Base-by-base conservation (phyloP, 2,329 filamentous ascomycete species). In the Diplocarpon mali region DNA sequence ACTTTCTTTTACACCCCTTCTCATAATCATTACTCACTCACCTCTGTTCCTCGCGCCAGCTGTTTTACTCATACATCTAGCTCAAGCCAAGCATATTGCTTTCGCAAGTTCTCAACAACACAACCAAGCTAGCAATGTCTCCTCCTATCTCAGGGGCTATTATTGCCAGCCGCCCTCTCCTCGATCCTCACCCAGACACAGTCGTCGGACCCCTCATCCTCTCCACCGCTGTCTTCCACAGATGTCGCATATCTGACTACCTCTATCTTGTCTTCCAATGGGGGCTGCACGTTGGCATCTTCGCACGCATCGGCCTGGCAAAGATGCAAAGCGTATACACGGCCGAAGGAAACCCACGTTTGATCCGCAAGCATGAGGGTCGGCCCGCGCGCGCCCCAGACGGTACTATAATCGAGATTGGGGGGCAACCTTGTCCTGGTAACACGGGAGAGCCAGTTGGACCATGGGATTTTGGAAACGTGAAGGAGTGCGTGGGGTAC, bases 361-460 rank as follows among this genome's bases (percentile, higher is more conserved):
- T 12, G 13, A 15, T 42, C 2, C 40, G 40, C n/a, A 35, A 42
- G 24, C 40, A 42, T 7, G 40, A 42, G 28, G 40, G 40, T 12
- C 32, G 35, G 10, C 35, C 41, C 2, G 34, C 41, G 14, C 41
- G 41, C 14, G 41, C 41, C 7, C 35, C 41, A 7, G 41, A 43
- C 10, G 35, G 41, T 1, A 43, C 41, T 1, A 38, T 43, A 27
- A 43, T 43, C 27, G 41, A 43, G 35, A 43, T 43, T 10, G 34
- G 20, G 15, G 41, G 41, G 3, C 31, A 43, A 14, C 27, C 41
- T 0, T 43, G 27, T 27, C 41, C 41, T 11, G 41, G 41, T 7
- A 24, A 27, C 20, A 38, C 34, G 1, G 41, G 28, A 6, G 41
- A 43, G 35, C 17, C 27, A 24, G 34, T 43, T 24, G 41, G 41